These are phyloP conservation scores for Linum lewisii DNA, from an alignment of 345 rosid species.

Conservation along the genomic window DNA sequence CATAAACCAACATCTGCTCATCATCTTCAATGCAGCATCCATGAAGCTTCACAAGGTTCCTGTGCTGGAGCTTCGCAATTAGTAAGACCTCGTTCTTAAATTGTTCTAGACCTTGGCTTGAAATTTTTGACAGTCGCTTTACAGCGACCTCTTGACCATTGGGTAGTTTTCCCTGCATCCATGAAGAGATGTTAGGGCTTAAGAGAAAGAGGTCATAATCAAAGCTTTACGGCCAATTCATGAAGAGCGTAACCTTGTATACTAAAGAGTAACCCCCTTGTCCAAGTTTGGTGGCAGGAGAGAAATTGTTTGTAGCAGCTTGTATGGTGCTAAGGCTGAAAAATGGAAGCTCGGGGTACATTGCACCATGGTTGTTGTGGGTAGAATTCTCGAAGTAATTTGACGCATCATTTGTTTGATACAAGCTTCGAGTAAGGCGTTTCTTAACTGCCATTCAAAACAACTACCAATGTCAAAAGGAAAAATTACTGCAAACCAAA, in stretches of 20 bases:
- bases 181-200: too few relatives aligned
- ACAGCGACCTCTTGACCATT: conserved; percentile 14
- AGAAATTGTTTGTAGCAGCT: neutral
- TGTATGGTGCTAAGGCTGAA: neutral
- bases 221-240: neutral
- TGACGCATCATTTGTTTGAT: neutral
- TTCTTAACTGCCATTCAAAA: neutral
- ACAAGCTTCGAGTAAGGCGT: neutral
- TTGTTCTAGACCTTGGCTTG: conserved; percentile 12
- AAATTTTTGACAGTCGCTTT: conserved; percentile 7
- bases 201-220: too few relatives aligned
- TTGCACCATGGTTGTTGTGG: neutral
- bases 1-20: conserved; percentile 8
- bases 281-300: neutral
- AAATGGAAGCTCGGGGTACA: neutral
- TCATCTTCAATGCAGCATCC: conserved; percentile 11
- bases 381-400: neutral
- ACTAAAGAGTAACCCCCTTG: neutral
- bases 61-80: conserved; percentile 17
- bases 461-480: neutral
- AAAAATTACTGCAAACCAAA: too few relatives aligned
- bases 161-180: too few relatives aligned
- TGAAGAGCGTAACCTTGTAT: neutral
- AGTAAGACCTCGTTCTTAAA: conserved; percentile 12
- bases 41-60: conserved; percentile 15